A percentile compares a stretch with the other conserved stretches of the same genome.
These are phyloP conservation scores for Magnusiomyces suaveolens DNA, from an alignment of 1,139 yeast species.

Conservation along the genomic window DNA sequence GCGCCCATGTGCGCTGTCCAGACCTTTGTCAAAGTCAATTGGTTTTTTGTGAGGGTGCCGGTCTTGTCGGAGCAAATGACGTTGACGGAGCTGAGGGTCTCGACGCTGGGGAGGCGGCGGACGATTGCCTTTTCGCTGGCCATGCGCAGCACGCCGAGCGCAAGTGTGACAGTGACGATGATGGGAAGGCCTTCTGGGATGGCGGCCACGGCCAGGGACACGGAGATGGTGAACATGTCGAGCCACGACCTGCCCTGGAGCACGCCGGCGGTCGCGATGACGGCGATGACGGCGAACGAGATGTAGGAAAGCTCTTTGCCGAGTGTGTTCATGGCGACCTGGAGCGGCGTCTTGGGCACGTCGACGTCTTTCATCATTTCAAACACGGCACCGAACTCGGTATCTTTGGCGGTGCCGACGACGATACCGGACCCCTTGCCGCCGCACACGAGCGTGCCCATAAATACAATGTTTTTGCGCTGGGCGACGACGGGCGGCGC, in stretches of 20 bases:
- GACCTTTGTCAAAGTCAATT: conserved; percentile 79
- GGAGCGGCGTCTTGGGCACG: conserved; percentile 93
- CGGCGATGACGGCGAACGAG: conserved; percentile 76
- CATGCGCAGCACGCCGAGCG: conserved; percentile 91
- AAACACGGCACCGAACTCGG: conserved; percentile 84
- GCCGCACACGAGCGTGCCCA: conserved; percentile 93
- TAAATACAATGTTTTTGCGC: conserved; percentile 69
- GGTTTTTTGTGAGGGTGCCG: conserved; percentile 91
- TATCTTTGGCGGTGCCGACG: conserved; percentile 76
- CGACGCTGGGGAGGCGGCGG: conserved; percentile 86
- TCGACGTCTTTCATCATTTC: conserved; percentile 91
- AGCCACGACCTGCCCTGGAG: conserved; percentile 88
- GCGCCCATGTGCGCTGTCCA: conserved; percentile 71
- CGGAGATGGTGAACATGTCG: conserved; percentile 95
- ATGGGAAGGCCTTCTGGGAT: conserved; percentile 97
- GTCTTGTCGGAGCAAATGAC: conserved; percentile 94
- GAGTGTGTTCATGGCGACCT: conserved; percentile 84
- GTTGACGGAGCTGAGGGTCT: conserved; percentile 89
- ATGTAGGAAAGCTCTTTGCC: conserved; percentile 80
- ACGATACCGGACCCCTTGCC: conserved; percentile 91
- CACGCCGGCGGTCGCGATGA: conserved; percentile 78
- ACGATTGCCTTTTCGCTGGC: conserved; percentile 89
- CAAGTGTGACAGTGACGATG: conserved; percentile 91
- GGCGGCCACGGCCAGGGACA: conserved; percentile 94
- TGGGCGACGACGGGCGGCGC: conserved; percentile 41